phyloP scores from a whole-genome alignment of 225 moss, liverwort and hornwort species.

The Takakia lepidozioides region DNA sequence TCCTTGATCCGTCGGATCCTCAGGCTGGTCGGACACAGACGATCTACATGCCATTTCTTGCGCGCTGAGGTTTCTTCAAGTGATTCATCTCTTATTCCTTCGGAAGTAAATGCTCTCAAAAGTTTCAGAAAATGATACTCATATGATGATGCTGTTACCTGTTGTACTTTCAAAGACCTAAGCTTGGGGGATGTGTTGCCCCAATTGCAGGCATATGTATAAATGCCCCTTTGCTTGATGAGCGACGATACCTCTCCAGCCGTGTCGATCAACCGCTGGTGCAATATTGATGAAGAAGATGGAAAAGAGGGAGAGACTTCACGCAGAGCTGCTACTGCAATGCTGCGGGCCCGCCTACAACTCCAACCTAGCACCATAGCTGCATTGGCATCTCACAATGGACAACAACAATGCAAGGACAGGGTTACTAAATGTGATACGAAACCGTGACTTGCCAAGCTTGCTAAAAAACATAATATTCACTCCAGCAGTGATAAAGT shows the following conservation, averaged over 20 bases:
- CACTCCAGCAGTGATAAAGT: no score
- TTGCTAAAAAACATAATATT: no score
- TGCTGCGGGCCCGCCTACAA: conserved; percentile 10
- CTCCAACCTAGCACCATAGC: conserved; percentile 24
- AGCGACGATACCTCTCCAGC: not conserved
- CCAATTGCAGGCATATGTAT: not conserved
- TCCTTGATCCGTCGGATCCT: conserved; percentile 58
- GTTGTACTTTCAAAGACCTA: conserved; percentile 2
- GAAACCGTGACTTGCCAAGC: no score
- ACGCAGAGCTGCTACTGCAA: conserved; percentile 3
- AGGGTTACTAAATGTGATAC: no score
- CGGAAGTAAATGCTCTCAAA: conserved; percentile 11
- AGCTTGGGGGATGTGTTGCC: not conserved
- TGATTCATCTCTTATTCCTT: conserved; percentile 7
- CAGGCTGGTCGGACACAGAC: conserved; percentile 45
- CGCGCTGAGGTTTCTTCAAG: conserved; percentile 3
- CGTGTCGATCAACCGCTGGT: not conserved
- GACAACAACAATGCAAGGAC: no score
- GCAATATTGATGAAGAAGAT: not conserved
- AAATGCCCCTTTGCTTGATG: not conserved
- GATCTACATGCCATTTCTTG: conserved; percentile 50
- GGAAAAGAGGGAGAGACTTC: not conserved
- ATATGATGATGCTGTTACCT: not conserved
- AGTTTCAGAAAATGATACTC: not conserved
- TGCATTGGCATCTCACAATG: not conserved